phyloP scores from a whole-genome alignment of 1,284 basidiomycete genomes.

The Rhodotorula sp. region DNA sequence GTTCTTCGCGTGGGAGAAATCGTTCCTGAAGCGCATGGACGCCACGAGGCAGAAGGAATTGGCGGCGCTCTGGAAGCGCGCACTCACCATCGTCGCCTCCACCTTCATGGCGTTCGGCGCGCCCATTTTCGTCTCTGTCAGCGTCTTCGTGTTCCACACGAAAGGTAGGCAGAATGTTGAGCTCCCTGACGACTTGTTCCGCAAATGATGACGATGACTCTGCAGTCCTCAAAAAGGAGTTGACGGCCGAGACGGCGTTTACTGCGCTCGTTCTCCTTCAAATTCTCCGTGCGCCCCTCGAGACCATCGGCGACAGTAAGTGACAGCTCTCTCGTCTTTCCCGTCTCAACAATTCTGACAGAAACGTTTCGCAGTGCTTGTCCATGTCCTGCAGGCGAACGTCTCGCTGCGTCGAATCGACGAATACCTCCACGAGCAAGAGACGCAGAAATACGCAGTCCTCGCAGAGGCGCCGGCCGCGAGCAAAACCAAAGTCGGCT shows the following conservation, averaged over 20 bases:
- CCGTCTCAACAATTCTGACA: neutral
- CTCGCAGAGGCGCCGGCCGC: constrained; percentile 48
- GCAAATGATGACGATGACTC: neutral
- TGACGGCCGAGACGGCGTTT: constrained; percentile 53
- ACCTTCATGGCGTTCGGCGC: constrained; percentile 49
- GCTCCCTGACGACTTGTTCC: too few relatives aligned
- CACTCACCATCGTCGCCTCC: constrained; percentile 46
- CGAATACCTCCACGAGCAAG: constrained; percentile 56
- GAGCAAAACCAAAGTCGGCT: constrained; percentile 54
- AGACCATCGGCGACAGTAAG: constrained; percentile 39
- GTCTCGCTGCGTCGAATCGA: constrained; percentile 52
- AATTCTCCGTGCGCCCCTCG: constrained; percentile 52
- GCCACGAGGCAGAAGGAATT: constrained; percentile 54
- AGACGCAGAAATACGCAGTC: constrained; percentile 58
- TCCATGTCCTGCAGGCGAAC: constrained; percentile 53
- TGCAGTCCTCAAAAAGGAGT: constrained; percentile 47
- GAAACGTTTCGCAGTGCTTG: constrained; percentile 47
- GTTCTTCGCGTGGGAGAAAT: constrained; percentile 49
- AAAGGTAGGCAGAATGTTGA: constrained; percentile 29
- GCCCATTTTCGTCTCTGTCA: constrained; percentile 37
- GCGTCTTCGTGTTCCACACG: constrained; percentile 49
- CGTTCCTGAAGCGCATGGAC: constrained; percentile 55
- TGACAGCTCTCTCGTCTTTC: neutral
- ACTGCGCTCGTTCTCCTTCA: constrained; percentile 59
- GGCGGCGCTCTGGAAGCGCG: constrained; percentile 50